Evolutionary conservation across 78 protist species (phyloP).

Genomic region (Reticulomyxa filosa): DNA sequence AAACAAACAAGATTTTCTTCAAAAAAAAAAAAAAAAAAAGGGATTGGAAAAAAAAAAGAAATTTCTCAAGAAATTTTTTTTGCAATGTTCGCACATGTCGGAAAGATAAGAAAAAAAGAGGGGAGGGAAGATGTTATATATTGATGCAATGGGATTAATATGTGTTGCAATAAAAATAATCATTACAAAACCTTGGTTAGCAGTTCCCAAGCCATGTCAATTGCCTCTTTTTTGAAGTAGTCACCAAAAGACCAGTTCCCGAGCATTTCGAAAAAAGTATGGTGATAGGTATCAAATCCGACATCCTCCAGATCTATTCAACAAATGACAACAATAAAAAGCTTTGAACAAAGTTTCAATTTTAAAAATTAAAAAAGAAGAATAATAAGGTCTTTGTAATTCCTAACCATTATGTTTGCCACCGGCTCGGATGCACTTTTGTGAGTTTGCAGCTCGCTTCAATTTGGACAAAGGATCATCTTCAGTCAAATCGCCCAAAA

Average conservation of each 20-base stretch:
- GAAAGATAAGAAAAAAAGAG: background rate
- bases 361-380: no score
- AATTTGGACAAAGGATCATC: constrained; percentile 40
- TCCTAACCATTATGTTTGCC: constrained; percentile 98
- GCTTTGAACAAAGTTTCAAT: no score
- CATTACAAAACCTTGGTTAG: constrained; percentile 39
- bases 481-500: constrained; percentile 67
- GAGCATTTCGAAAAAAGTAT: constrained; percentile 97
- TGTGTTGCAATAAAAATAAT: no score
- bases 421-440: constrained; percentile 98
- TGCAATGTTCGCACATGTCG: no score
- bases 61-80: background rate
- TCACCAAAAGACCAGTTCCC: constrained; percentile 76
- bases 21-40: no score
- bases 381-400: no score
- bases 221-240: constrained; percentile 87
- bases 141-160: no score
- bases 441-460: constrained; percentile 76
- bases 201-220: constrained; percentile 76
- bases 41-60: background rate
- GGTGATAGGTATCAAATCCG: constrained; percentile 77
- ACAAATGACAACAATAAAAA: no score
- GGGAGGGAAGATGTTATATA: no score
- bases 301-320: constrained; percentile 91
- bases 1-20: no score